Conservation (phyloP, 2,329 filamentous ascomycete species). For the Pseudocercospora crystallina region DNA sequence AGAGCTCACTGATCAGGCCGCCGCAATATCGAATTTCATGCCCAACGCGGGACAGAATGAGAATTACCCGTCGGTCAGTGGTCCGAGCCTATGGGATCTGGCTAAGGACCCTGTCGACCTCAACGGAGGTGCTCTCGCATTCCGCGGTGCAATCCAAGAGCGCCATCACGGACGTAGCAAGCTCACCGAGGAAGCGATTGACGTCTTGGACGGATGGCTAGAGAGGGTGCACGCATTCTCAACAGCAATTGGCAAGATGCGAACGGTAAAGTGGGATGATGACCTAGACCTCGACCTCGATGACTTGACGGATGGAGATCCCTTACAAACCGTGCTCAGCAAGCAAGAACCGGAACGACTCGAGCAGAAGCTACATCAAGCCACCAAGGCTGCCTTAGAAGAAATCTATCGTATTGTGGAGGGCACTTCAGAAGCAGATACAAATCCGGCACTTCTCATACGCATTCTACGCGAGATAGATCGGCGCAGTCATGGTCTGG, state of each 20-base stretch:
- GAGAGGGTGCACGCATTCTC: conserved; percentile 68
- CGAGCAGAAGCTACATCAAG: conserved; percentile 28
- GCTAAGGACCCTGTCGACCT: conserved; percentile 28
- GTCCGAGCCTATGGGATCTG: conserved; percentile 28
- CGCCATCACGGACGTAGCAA: conserved; percentile 72
- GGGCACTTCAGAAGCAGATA: conserved; percentile 7
- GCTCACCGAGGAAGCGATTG: conserved; percentile 61
- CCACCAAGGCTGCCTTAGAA: conserved; percentile 18
- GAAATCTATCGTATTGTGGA: conserved; percentile 19
- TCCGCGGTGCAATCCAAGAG: conserved; percentile 68
- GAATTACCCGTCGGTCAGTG: no score
- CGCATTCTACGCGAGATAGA: conserved; percentile 74
- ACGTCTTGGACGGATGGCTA: conserved; percentile 71
- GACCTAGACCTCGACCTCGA: conserved; percentile 70
- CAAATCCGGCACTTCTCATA: conserved; percentile 57
- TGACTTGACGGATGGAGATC: conserved; percentile 61
- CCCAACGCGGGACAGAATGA: neutral
- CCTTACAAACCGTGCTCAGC: conserved; percentile 66
- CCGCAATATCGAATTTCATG: conserved; percentile 8
- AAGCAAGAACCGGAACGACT: conserved; percentile 69
- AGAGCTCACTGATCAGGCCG: conserved; percentile 19
- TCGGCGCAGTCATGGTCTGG: conserved; percentile 55
- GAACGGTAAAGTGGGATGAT: conserved; percentile 71
- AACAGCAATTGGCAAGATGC: conserved; percentile 63
- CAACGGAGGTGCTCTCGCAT: conserved; percentile 43